Conservation (phyloP, 192 early-diverging fungal genomes). For the Coemansia erecta region DNA sequence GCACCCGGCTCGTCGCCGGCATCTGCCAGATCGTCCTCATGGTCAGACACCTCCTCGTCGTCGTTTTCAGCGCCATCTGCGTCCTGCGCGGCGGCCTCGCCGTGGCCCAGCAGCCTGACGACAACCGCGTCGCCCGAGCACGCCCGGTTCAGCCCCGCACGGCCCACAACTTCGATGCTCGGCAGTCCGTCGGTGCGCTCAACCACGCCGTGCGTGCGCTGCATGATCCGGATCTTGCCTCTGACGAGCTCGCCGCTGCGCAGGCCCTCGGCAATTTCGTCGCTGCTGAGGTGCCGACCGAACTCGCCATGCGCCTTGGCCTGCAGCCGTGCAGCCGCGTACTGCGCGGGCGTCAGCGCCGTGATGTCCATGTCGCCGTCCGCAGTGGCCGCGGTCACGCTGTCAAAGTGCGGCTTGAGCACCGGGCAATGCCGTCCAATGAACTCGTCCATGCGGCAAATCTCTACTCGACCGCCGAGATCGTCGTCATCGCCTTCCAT, state of each 20-base stretch:
- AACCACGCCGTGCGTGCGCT: slow-evolving; percentile 22
- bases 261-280: slow-evolving; percentile 40
- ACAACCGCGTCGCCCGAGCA: slow-evolving; percentile 65
- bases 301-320: slow-evolving; percentile 23
- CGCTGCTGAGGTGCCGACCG: slow-evolving; percentile 10
- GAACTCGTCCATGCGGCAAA: slow-evolving; percentile 31
- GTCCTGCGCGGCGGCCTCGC: neutral
- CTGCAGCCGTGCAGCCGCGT: slow-evolving; percentile 32
- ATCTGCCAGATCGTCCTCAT: slow-evolving; percentile 1
- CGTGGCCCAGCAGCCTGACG: slow-evolving; percentile 55
- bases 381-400: slow-evolving; percentile 56
- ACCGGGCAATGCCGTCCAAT: slow-evolving; percentile 47
- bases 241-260: slow-evolving; percentile 35
- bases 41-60: neutral
- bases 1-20: slow-evolving; percentile 1
- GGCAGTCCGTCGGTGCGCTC: slow-evolving; percentile 43
- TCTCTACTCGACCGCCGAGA: neutral
- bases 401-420: slow-evolving; percentile 48
- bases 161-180: slow-evolving; percentile 63
- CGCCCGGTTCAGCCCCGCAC: slow-evolving; percentile 51
- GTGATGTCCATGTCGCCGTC: slow-evolving; percentile 55
- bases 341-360: slow-evolving; percentile 24
- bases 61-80: neutral
- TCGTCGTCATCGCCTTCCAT: too few species aligned
- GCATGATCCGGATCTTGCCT: slow-evolving; percentile 37